Percentiles rank a stretch among this genome's conserved stretches.
Conservation (phyloP, 1,139 yeast species). For the Nakaseomyces uthaithaninus region DNA sequence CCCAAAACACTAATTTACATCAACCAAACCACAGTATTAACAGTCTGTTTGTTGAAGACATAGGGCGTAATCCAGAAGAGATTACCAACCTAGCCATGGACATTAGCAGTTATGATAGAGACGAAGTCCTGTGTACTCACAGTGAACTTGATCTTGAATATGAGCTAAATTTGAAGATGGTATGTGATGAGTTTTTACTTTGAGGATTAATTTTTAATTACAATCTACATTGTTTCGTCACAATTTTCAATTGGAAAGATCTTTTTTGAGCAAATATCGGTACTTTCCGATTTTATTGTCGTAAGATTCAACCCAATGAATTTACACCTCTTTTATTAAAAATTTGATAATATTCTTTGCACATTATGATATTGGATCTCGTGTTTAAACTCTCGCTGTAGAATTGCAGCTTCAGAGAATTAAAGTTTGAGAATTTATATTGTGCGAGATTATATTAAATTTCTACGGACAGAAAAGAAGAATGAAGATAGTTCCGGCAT, state of each 20-base stretch:
- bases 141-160: not conserved
- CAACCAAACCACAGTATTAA: conserved; percentile 4
- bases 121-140: conserved; percentile 4
- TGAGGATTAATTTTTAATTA: not conserved
- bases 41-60: conserved; percentile 7
- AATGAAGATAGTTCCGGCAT: not conserved
- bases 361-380: no score
- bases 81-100: conserved; percentile 6
- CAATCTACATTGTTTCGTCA: not conserved
- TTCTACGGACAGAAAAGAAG: conserved; percentile 3
- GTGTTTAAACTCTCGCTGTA: no score
- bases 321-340: no score
- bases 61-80: conserved; percentile 7
- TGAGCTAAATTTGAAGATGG: conserved; percentile 6
- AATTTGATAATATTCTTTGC: no score
- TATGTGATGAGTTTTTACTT: conserved; percentile 3
- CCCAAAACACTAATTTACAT: conserved; percentile 1
- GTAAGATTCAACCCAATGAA: no score
- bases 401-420: no score
- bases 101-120: conserved; percentile 1
- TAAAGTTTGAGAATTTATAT: no score
- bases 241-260: not conserved
- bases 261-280: not conserved
- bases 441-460: not conserved
- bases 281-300: no score